Evolutionary conservation across 345 rosid genomes (phyloP).

Genomic region (Euphorbia lathyris): DNA sequence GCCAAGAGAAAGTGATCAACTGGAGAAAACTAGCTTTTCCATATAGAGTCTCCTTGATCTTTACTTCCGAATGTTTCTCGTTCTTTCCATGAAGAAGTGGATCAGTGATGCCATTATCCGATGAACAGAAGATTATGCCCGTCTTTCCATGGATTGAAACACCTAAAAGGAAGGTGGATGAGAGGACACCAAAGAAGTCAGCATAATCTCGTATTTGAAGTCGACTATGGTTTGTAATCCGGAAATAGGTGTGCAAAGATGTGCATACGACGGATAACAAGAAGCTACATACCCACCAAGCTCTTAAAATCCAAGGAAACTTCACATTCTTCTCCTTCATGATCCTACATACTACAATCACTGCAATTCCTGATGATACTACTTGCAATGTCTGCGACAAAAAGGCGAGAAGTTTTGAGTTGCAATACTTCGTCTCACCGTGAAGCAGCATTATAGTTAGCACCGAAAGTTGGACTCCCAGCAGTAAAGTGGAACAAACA

Average conservation of each 20-base stretch:
- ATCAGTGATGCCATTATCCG: constrained; percentile 36
- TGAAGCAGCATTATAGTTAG: constrained; percentile 36
- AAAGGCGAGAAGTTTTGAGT: constrained; percentile 34
- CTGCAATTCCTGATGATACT: constrained; percentile 42
- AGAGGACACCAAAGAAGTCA: constrained; percentile 46
- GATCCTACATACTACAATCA: constrained; percentile 37
- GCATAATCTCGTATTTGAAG: constrained; percentile 41
- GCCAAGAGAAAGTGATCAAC: constrained; percentile 87
- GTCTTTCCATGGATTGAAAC: constrained; percentile 70
- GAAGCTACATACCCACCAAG: constrained; percentile 89
- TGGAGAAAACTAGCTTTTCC: constrained; percentile 71
- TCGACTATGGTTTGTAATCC: constrained; percentile 26
- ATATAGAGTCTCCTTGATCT: constrained; percentile 51
- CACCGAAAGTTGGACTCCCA: constrained; percentile 45
- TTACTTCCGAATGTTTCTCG: constrained; percentile 21
- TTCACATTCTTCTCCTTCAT: constrained; percentile 25
- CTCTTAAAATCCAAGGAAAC: constrained; percentile 69
- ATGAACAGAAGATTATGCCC: constrained; percentile 29
- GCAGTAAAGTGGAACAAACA: constrained; percentile 39
- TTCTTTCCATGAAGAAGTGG: constrained; percentile 49
- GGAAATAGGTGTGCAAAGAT: constrained; percentile 30
- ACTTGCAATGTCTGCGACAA: constrained; percentile 52
- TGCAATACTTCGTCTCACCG: constrained; percentile 34
- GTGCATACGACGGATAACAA: constrained; percentile 33
- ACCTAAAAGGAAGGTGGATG: constrained; percentile 48